These are phyloP conservation scores for Cordyceps javanica DNA, from an alignment of 2,329 filamentous ascomycete genomes.

Conservation along the genomic window DNA sequence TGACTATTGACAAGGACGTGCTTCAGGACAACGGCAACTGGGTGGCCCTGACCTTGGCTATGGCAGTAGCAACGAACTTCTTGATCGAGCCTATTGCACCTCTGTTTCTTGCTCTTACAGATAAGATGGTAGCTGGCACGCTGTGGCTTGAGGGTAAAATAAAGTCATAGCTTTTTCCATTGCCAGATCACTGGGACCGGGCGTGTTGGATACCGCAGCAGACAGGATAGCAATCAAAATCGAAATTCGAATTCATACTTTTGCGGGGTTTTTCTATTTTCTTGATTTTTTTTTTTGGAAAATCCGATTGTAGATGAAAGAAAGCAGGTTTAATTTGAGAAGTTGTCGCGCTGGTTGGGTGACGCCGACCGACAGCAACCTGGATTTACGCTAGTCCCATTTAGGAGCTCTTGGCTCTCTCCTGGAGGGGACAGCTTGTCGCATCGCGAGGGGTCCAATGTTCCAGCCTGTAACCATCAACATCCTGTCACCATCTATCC, in stretches of 20 bases:
- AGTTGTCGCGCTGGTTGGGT: too few species aligned
- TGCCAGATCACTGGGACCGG: too few species aligned
- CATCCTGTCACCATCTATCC: slow-evolving; percentile 2
- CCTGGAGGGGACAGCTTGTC: slow-evolving; percentile 13
- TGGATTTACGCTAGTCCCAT: slow-evolving; percentile 2
- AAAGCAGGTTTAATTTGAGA: too few species aligned
- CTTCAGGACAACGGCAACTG: slow-evolving; percentile 13
- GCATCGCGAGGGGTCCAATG: neutral
- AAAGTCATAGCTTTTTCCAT: neutral
- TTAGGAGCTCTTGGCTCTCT: neutral
- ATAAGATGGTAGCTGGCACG: neutral
- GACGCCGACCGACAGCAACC: neutral
- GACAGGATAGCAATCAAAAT: too few species aligned
- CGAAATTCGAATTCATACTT: too few species aligned
- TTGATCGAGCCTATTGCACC: slow-evolving; percentile 16
- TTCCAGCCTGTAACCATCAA: neutral
- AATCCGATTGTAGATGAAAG: too few species aligned
- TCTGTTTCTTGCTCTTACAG: neutral
- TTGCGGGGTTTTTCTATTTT: too few species aligned
- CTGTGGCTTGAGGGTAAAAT: neutral
- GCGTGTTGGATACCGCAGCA: too few species aligned
- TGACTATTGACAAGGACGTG: slow-evolving; percentile 14
- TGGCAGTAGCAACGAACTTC: slow-evolving; percentile 16
- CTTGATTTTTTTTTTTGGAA: too few species aligned
- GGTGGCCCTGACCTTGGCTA: slow-evolving; percentile 16